Percentiles rank a stretch among this genome's conserved stretches.
phyloP scores from a whole-genome alignment of 2,329 filamentous ascomycete genomes.

The Fusarium sp. region DNA sequence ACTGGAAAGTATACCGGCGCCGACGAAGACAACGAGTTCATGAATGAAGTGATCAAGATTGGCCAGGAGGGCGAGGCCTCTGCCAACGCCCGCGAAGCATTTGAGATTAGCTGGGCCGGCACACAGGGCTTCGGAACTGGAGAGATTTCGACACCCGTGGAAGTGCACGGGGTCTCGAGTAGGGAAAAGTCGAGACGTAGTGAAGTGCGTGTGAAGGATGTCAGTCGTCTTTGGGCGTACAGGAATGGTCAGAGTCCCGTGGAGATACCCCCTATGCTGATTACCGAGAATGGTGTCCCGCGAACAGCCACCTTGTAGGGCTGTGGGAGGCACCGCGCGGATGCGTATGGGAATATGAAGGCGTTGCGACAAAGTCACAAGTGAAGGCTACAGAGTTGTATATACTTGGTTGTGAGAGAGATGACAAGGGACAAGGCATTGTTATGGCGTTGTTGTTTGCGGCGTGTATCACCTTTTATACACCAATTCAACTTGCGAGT shows the following conservation, averaged over 20 bases:
- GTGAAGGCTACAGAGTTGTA: neutral
- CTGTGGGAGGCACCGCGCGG: conserved; percentile 12
- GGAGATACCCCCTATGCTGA: conserved; percentile 53
- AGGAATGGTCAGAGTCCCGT: conserved; percentile 68
- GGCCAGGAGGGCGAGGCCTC: conserved; percentile 58
- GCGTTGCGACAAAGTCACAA: neutral
- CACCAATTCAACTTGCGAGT: neutral
- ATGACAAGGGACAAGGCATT: neutral
- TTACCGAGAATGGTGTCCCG: conserved; percentile 51
- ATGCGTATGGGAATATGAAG: neutral
- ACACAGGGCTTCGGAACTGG: conserved; percentile 53
- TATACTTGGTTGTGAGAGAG: neutral
- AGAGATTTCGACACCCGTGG: conserved; percentile 51
- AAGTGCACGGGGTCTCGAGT: conserved; percentile 51
- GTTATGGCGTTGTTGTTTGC: neutral
- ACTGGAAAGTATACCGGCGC: conserved; percentile 57
- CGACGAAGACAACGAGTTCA: conserved; percentile 67
- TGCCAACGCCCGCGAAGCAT: conserved; percentile 58
- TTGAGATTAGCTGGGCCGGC: conserved; percentile 61
- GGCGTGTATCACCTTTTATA: neutral
- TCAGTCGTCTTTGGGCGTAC: conserved; percentile 73
- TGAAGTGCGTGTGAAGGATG: conserved; percentile 66
- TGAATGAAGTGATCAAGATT: conserved; percentile 67
- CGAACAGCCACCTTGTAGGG: conserved; percentile 55
- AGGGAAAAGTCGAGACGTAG: conserved; percentile 44